These are phyloP conservation scores for Colletotrichum somersetense DNA, from an alignment of 2,329 filamentous ascomycete species.

Conservation along the genomic window DNA sequence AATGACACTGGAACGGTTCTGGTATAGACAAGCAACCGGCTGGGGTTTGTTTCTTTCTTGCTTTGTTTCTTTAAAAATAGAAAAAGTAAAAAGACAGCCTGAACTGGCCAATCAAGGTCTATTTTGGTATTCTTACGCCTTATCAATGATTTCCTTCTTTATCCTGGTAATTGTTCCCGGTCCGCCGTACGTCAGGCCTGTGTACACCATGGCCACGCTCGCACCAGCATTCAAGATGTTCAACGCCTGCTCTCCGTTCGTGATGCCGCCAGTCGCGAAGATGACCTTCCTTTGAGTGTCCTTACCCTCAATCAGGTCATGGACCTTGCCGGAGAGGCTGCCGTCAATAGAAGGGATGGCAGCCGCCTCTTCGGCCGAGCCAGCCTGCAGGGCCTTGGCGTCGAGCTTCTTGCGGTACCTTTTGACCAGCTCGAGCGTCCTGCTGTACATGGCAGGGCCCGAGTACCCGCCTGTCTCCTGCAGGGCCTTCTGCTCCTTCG, in stretches of 20 bases:
- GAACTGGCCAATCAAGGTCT: conserved; percentile 21
- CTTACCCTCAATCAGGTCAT: conserved; percentile 41
- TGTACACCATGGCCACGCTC: conserved; percentile 93
- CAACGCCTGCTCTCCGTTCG: conserved; percentile 85
- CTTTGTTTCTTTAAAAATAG: background rate
- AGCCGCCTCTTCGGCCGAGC: conserved; percentile 49
- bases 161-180: conserved; percentile 74
- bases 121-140: conserved; percentile 48
- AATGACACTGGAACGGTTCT: too few relatives aligned
- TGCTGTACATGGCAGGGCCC: conserved; percentile 87
- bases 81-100: background rate
- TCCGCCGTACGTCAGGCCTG: conserved; percentile 75
- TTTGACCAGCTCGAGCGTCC: conserved; percentile 82
- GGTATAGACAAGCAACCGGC: background rate
- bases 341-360: conserved; percentile 48
- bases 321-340: conserved; percentile 47
- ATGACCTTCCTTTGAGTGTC: conserved; percentile 76
- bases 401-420: conserved; percentile 81
- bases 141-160: conserved; percentile 71
- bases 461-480: conserved; percentile 89
- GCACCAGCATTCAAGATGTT: conserved; percentile 89
- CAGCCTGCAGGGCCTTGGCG: conserved; percentile 56
- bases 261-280: conserved; percentile 94
- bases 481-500: conserved; percentile 75
- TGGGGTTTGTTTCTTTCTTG: too few relatives aligned